phyloP scores from a whole-genome alignment of 208 protist genomes.

The Leishmania tropica region DNA sequence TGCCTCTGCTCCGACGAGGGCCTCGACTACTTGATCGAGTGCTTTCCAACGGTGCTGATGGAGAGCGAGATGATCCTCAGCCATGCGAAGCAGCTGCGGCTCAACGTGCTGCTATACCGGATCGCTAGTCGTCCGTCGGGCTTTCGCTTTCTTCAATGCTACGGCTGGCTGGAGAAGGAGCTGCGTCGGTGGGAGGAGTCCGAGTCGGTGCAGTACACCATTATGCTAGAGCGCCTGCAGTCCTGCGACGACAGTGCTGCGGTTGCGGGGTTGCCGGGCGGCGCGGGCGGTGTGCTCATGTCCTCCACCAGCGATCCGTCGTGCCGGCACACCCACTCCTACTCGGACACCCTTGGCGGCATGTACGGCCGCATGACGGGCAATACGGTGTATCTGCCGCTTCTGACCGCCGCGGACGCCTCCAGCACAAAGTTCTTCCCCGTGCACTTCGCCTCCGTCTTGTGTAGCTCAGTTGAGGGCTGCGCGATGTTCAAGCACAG shows the following conservation, averaged over 20 bases:
- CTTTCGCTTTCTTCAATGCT: slow-evolving; percentile 85
- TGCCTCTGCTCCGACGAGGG: slow-evolving; percentile 86
- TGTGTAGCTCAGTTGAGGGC: slow-evolving; percentile 79
- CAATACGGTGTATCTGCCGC: slow-evolving; percentile 29
- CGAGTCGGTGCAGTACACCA: slow-evolving; percentile 59
- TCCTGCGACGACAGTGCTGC: slow-evolving; percentile 25
- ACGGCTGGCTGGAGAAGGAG: slow-evolving; percentile 87
- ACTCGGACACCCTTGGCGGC: slow-evolving; percentile 40
- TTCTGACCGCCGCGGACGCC: slow-evolving; percentile 40
- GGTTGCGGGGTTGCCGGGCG: background rate
- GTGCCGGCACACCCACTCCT: slow-evolving; percentile 44
- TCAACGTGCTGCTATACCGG: slow-evolving; percentile 78
- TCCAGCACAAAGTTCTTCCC: slow-evolving; percentile 69
- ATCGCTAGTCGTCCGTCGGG: slow-evolving; percentile 75
- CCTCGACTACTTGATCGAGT: slow-evolving; percentile 86
- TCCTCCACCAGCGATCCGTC: slow-evolving; percentile 19
- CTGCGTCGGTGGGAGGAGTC: slow-evolving; percentile 78
- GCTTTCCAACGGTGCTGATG: slow-evolving; percentile 82
- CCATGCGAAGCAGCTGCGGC: slow-evolving; percentile 65
- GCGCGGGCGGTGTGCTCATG: slow-evolving; percentile 6
- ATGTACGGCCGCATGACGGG: slow-evolving; percentile 17
- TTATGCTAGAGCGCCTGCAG: slow-evolving; percentile 62
- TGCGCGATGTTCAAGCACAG: slow-evolving; percentile 85
- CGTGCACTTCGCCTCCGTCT: slow-evolving; percentile 76
- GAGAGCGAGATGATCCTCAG: slow-evolving; percentile 77